Evolutionary conservation across 805 yeast genomes (phyloP), one percentile per base, ranked within the genome.

Genomic region (Yamadazyma olivae): DNA sequence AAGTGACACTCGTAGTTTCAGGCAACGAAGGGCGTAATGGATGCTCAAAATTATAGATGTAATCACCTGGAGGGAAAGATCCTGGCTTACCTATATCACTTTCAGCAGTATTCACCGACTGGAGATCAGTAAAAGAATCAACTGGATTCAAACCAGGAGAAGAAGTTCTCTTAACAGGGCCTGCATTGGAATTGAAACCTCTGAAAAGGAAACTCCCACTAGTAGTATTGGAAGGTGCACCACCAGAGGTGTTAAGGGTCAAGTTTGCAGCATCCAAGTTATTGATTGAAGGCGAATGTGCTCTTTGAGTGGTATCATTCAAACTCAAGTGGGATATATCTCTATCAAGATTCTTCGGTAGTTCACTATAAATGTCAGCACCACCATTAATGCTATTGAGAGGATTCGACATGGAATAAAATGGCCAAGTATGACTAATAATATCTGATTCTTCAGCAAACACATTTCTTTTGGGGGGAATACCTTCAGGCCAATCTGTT

Each of bases 401-500:
- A 19, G 40, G 52, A 44, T 48, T 38, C 33, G 60, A 45, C 42
- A 40, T 41, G 18, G 39, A 50, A 68, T 77, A 91, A 54, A 93
- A 88, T 0, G 95, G 93, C 99, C 99, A 93, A 5, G 84, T 79
- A 55, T 91, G 97, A 33, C 77, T 73, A 19, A 87, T 73, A 17
- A 90, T 54, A 35, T 76, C 83, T 43, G 74, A 75, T 16, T 72
- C 57, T 48, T 93, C 99, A 22, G 59, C 57, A 41, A 75, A 80
- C 10, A 79, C 83, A 13, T 68, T 67, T 46, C 80, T 79, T 54
- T 83, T 86, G 0, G 97, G 96, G 0, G 98, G 98, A 14, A 91
- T 90, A 2, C 99, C 99, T 53, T 93, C 97, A 3, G 97, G 97
- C 96, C 97, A 90, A 42, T 90, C 96, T 0, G 96, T 90, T 45